Conservation (phyloP, 192 early-diverging fungal species). For the Coemansia biformis region DNA sequence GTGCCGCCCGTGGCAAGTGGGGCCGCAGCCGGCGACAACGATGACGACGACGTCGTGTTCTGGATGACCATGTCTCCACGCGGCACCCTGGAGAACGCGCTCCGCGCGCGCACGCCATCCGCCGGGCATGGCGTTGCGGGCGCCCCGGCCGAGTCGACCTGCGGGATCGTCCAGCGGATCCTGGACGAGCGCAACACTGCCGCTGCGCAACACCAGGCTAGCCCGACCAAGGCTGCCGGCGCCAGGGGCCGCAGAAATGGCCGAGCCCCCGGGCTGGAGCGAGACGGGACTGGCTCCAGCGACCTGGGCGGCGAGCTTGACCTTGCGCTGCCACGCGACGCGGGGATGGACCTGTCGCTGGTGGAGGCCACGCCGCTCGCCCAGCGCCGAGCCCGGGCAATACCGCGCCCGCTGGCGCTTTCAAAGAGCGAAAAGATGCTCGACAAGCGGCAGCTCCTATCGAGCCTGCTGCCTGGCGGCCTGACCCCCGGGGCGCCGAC, state of each 20-base stretch:
- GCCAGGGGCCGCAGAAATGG: background rate
- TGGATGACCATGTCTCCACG: constrained; percentile 47
- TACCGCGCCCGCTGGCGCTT: constrained; percentile 20
- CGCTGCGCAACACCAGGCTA: background rate
- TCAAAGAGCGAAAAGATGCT: constrained; percentile 27
- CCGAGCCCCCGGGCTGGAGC: background rate
- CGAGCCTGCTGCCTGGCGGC: constrained; percentile 20
- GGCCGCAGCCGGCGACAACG: background rate
- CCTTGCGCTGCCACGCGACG: no score
- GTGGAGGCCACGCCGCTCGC: constrained; percentile 24
- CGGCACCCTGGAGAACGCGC: constrained; percentile 30
- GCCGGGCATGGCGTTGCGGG: background rate
- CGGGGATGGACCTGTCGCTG: background rate
- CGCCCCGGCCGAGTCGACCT: background rate
- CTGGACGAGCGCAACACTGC: constrained; percentile 23
- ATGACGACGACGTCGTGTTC: constrained; percentile 22
- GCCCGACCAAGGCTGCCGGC: no score
- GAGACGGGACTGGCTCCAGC: constrained; percentile 2
- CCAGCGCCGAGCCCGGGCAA: constrained; percentile 15
- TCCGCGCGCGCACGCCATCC: constrained; percentile 24
- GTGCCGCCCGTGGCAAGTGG: background rate
- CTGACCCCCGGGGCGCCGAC: no score
- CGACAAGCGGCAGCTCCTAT: constrained; percentile 39
- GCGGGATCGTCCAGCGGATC: constrained; percentile 40
- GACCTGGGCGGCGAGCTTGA: constrained; percentile 16